Evolutionary conservation across 768 basidiomycete species (phyloP), one percentile per base, ranked within the genome.

Genomic region (Gymnopilus dilepis): DNA sequence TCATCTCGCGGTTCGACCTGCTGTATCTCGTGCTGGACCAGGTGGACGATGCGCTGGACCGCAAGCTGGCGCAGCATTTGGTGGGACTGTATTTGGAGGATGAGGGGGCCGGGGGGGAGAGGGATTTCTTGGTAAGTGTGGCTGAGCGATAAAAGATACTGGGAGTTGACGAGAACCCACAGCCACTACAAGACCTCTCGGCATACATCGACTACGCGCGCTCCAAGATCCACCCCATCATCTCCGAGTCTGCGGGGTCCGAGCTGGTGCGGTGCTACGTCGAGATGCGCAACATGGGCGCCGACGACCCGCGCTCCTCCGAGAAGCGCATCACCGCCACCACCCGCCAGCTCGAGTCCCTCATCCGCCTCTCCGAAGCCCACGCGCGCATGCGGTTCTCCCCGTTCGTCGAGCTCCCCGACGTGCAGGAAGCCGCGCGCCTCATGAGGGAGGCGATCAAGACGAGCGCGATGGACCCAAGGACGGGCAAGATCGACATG

Each of bases 311-410:
- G 1, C 88, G 94, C 17, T 85, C 86, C 1, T 86, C 85, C 61
- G 97, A 99, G 75, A 93, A 93, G 72, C 88, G 97, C 12, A 99
- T 99, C 74, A 99, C 97, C 0, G 97, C 97, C 0, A 99, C 97
- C 31, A 99, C 97, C 0, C 87, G 97, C 51, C 97, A 99, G 74
- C 86, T 99, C 15, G 97, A 99, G 76, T 92, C 90, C 67, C 93
- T 99, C 87, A 97, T 99, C 69, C 91, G 96, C 5, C 86, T 99
- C 26, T 90, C 92, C 0, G 97, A 99, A 76, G 97, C 92, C 0
- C 97, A 99, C 72, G 96, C 97, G 4, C 85, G 96, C 31, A 98
- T 99, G 97, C 86, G 95, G 0, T 91, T 97, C 74, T 91, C 90
- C 19, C 82, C 87, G n/a, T 84, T 84, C 55, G 97, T 99, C 38